Evolutionary conservation across 1,139 yeast species (phyloP).

Genomic region (Ogataea hybrid): DNA sequence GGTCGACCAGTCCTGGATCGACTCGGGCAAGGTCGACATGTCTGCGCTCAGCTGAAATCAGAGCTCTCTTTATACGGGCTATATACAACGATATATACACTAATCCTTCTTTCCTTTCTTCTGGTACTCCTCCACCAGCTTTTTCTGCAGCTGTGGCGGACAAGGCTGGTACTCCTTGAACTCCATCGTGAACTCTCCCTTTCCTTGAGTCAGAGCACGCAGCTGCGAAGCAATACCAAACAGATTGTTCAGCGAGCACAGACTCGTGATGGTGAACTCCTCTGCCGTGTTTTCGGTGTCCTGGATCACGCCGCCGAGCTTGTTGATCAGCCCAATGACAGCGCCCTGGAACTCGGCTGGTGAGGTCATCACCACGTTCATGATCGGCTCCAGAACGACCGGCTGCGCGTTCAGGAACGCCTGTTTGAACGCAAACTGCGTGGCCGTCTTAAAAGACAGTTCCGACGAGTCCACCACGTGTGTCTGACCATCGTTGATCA

Average conservation of each 20-base stretch:
- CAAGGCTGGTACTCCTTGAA: conserved; percentile 92
- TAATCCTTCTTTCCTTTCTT: conserved; percentile 41
- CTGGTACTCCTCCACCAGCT: conserved; percentile 81
- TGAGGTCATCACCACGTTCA: conserved; percentile 90
- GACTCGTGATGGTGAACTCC: conserved; percentile 91
- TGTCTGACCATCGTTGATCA: conserved; percentile 94
- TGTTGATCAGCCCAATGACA: conserved; percentile 88
- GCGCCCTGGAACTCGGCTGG: conserved; percentile 96
- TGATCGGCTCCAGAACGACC: conserved; percentile 90
- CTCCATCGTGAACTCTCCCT: conserved; percentile 96
- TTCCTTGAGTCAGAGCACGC: conserved; percentile 98
- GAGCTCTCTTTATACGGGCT: background rate
- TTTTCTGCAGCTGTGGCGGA: conserved; percentile 85
- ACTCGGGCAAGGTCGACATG: conserved; percentile 63
- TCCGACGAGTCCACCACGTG: conserved; percentile 98
- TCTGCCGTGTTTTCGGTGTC: conserved; percentile 95
- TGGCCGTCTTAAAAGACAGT: conserved; percentile 90
- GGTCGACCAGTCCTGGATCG: conserved; percentile 79
- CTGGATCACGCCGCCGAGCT: conserved; percentile 86
- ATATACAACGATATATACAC: conserved; percentile 8
- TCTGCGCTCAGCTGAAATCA: conserved; percentile 28
- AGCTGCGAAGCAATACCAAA: conserved; percentile 95
- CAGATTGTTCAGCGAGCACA: conserved; percentile 92
- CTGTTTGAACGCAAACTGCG: conserved; percentile 87
- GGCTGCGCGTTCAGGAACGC: conserved; percentile 86